Percentiles rank a stretch among this genome's conserved stretches.
These are phyloP conservation scores for Talaromyces nanjingensis DNA, from an alignment of 495 filamentous ascomycete genomes.

Conservation along the genomic window DNA sequence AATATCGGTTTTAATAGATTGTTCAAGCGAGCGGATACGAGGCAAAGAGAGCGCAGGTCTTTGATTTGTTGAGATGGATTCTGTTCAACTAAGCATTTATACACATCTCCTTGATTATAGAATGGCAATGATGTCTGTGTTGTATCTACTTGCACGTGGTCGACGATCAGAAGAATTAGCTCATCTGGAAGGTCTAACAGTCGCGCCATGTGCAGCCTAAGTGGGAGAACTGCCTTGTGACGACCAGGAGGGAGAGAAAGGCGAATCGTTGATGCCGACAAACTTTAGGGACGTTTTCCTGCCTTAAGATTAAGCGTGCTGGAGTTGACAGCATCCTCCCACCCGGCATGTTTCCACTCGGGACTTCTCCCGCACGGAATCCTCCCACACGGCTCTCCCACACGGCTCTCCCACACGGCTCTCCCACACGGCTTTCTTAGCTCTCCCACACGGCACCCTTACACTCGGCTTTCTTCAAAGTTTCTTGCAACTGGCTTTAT, in stretches of 20 bases:
- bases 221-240: neutral
- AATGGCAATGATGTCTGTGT: slow-evolving; percentile 3
- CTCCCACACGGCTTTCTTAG: too few species aligned
- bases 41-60: slow-evolving; percentile 1
- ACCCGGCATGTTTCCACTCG: too few species aligned
- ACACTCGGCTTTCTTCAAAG: neutral
- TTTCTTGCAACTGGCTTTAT: neutral
- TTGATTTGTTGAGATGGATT: neutral
- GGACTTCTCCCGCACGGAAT: too few species aligned
- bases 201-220: neutral
- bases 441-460: too few species aligned
- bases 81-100: neutral
- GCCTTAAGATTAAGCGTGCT: neutral
- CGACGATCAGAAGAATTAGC: neutral
- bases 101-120: neutral
- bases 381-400: neutral
- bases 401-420: too few species aligned
- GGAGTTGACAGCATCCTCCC: neutral
- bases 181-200: neutral
- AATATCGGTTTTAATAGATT: slow-evolving; percentile 3
- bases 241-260: neutral
- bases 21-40: slow-evolving; percentile 1
- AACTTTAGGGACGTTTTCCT: neutral
- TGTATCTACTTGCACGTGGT: neutral
- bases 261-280: neutral